phyloP scores from a whole-genome alignment of 352 stramenopile species.

The Globisporangium camurandrum region DNA sequence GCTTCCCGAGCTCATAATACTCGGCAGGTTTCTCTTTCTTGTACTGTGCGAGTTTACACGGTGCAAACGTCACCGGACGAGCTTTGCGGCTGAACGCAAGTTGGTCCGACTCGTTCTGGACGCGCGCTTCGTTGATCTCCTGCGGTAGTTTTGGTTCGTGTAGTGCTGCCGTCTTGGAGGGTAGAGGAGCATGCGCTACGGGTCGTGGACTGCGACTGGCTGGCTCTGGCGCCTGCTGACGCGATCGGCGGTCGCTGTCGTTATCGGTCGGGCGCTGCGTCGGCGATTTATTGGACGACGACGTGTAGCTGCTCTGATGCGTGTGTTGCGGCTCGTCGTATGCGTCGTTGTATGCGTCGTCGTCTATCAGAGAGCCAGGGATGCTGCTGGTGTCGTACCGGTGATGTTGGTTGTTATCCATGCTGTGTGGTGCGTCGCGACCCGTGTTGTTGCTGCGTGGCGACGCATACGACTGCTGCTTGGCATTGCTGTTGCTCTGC shows the following conservation, averaged over 20 bases:
- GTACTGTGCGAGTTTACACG: conserved; percentile 83
- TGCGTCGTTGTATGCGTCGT: background rate
- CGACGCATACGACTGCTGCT: too few species aligned
- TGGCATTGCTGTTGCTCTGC: conserved; percentile 9
- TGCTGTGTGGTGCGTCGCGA: conserved; percentile 15
- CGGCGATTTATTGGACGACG: conserved; percentile 3
- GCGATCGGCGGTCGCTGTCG: background rate
- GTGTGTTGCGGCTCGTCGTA: conserved; percentile 11
- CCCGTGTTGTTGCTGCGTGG: conserved; percentile 25
- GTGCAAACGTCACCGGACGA: conserved; percentile 67
- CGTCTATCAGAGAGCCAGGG: conserved; percentile 2
- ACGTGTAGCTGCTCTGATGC: background rate
- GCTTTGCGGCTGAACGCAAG: conserved; percentile 75
- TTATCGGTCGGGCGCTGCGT: conserved; percentile 3
- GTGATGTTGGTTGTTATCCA: conserved; percentile 20
- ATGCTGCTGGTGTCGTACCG: background rate
- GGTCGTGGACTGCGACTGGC: background rate
- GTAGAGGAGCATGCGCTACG: too few species aligned
- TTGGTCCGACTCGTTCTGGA: conserved; percentile 52
- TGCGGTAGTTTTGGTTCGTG: conserved; percentile 1
- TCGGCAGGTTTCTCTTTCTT: conserved; percentile 75
- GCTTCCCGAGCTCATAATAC: conserved; percentile 87
- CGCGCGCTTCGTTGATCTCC: conserved; percentile 54
- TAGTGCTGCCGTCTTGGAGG: too few species aligned
- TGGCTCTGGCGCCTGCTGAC: conserved; percentile 1